Percentiles rank a stretch among this genome's conserved stretches.
These are phyloP conservation scores for Penicillium paradoxum DNA, from an alignment of 495 filamentous ascomycete species.

Conservation along the genomic window DNA sequence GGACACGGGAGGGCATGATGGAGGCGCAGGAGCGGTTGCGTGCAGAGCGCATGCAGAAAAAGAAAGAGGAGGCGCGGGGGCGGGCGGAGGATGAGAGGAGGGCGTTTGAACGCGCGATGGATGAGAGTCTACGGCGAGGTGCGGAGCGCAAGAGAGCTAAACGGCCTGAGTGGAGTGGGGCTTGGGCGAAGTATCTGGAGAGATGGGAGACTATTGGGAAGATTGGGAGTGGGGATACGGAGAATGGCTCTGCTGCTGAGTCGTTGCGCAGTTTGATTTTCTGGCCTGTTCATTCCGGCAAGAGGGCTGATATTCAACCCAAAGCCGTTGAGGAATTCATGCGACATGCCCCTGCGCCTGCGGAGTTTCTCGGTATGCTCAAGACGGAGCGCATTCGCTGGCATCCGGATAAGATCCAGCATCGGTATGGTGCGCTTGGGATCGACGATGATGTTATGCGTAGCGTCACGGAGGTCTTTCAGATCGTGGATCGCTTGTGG, in stretches of 20 bases:
- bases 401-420: constrained; percentile 99
- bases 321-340: constrained; percentile 63
- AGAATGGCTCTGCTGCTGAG: constrained; percentile 1
- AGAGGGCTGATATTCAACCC: constrained; percentile 53
- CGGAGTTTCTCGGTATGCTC: constrained; percentile 52
- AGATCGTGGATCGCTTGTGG: constrained; percentile 84
- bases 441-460: constrained; percentile 65
- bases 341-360: constrained; percentile 38
- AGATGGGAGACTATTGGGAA: constrained; percentile 58
- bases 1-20: constrained; percentile 60
- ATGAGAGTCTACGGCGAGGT: constrained; percentile 49
- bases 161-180: constrained; percentile 37
- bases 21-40: constrained; percentile 61
- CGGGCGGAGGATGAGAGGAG: constrained; percentile 28
- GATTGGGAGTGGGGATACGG: constrained; percentile 3
- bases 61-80: constrained; percentile 36
- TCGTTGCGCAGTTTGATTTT: constrained; percentile 50
- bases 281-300: constrained; percentile 74
- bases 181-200: constrained; percentile 61
- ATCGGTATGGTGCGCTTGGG: constrained; percentile 65
- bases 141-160: constrained; percentile 44
- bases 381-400: constrained; percentile 87
- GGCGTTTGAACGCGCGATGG: constrained; percentile 42
- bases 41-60: constrained; percentile 48
- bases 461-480: constrained; percentile 85